Conservation (phyloP, 495 filamentous ascomycete genomes). For the Hypomontagnella monticulosa region DNA sequence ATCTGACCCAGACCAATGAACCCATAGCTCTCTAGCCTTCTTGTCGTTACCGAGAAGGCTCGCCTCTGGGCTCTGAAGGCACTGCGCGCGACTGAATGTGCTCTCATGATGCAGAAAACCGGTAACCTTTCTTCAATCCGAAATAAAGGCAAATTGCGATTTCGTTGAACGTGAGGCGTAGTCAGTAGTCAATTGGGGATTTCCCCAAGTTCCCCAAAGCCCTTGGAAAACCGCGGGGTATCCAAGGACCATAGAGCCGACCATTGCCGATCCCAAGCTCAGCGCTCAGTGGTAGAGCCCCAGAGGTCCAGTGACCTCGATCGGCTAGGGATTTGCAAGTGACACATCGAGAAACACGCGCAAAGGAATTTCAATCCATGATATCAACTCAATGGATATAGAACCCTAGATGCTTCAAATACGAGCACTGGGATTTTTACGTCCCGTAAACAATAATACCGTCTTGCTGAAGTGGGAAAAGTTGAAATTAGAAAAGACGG, state of each 20-base stretch:
- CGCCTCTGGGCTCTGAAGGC: slow-evolving; percentile 49
- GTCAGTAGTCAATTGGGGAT: slow-evolving; percentile 26
- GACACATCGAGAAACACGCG: slow-evolving; percentile 5
- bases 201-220: slow-evolving; percentile 29
- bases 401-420: neutral
- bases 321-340: slow-evolving; percentile 2
- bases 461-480: slow-evolving; percentile 6
- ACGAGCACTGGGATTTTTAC: neutral
- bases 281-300: neutral
- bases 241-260: slow-evolving; percentile 31
- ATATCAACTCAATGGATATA: slow-evolving; percentile 21
- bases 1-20: slow-evolving; percentile 90
- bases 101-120: slow-evolving; percentile 43
- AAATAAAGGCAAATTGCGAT: neutral
- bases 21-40: slow-evolving; percentile 73
- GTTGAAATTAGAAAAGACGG: slow-evolving; percentile 13
- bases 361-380: slow-evolving; percentile 32
- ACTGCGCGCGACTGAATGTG: slow-evolving; percentile 42
- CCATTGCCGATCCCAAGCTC: slow-evolving; percentile 45
- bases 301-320: slow-evolving; percentile 25
- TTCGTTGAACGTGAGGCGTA: slow-evolving; percentile 1
- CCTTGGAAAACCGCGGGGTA: slow-evolving; percentile 38
- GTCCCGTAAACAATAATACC: slow-evolving; percentile 1
- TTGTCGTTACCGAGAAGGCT: slow-evolving; percentile 65
- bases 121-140: neutral